Base-by-base conservation (phyloP, 1,284 basidiomycete species). In the Sutorius eximius region DNA sequence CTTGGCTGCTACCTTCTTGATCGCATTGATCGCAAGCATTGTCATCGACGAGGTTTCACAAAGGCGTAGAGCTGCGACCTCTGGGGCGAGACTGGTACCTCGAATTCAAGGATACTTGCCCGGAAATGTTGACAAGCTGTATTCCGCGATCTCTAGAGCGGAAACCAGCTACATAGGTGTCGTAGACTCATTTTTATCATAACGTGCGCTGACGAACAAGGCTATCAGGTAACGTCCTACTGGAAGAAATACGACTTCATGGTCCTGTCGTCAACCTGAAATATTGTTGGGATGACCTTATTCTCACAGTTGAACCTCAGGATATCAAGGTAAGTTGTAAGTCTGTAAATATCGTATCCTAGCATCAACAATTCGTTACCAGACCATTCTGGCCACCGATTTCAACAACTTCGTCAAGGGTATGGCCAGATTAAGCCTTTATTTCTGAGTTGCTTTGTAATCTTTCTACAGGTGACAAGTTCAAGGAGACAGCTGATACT, bases 381-480 rank as follows among this genome's bases (percentile, higher is more conserved):
- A 77, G 75, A 52, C 64, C 6, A 68, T 79, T 5, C 57, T 78
- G 40, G 70, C 75, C 2, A 76, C 76, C 4, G 73, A 79, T 43
- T 79, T 79, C 57, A 50, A 64, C 5, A 73, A 69, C 60, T 79
- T 71, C 33, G 71, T 75, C 53, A 79, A 79, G 68, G 77, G 78
- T 73, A 30, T 11, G 57, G 41, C 15, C 10, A 40, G 1, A 32
- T 34, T 1, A 0, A n/a, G 20, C 9, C 13, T 6, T 45, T 48
- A 46, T 42, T 58, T 60, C 10, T 51, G 33, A 20, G 51, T 37
- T 6, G 8, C 7, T 1, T 10, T 58, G 30, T 59, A 20, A 69
- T 5, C 8, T 44, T 45, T 34, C 10, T 29, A 10, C 42, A 74
- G 73, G 74, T 3, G 58, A 63, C 16, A 59, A 57, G 41, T 68